These are phyloP conservation scores for Hyphopichia burtonii DNA, from an alignment of 1,139 yeast species.

Conservation along the genomic window DNA sequence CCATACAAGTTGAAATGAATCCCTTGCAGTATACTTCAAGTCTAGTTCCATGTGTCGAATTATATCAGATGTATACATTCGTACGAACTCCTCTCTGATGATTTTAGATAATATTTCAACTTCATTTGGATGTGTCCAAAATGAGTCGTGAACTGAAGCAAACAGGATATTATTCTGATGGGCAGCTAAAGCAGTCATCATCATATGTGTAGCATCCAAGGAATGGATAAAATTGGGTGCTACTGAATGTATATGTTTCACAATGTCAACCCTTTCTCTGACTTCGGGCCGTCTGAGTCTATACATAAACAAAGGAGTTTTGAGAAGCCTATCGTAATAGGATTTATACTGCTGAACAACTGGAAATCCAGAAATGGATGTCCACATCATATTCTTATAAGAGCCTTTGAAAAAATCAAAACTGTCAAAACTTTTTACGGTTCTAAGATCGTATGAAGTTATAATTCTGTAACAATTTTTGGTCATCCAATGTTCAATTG, in stretches of 20 bases:
- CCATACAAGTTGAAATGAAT: constrained; percentile 37
- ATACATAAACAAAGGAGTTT: constrained; percentile 28
- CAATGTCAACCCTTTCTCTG: constrained; percentile 24
- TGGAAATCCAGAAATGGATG: constrained; percentile 42
- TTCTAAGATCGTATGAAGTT: constrained; percentile 16
- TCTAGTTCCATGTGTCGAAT: constrained; percentile 26
- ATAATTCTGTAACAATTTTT: constrained; percentile 29
- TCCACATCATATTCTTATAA: constrained; percentile 44
- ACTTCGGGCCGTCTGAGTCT: constrained; percentile 15
- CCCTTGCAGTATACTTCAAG: constrained; percentile 20
- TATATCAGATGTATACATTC: constrained; percentile 29
- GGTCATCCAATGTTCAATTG: constrained; percentile 39
- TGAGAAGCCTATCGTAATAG: constrained; percentile 11
- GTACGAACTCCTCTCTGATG: constrained; percentile 35
- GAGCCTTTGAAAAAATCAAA: constrained; percentile 3
- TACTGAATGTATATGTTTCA: constrained; percentile 36
- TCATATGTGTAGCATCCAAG: constrained; percentile 40
- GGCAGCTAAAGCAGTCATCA: constrained; percentile 34
- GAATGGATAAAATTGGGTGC: constrained; percentile 50
- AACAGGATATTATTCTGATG: constrained; percentile 21
- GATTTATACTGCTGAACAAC: constrained; percentile 38
- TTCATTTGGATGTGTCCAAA: constrained; percentile 41
- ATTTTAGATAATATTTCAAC: constrained; percentile 25
- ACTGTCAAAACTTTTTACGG: constrained; percentile 8
- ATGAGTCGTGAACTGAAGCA: constrained; percentile 46